These are phyloP conservation scores for Aspergillus terreus DNA, from an alignment of 2,329 filamentous ascomycete genomes.

Conservation along the genomic window DNA sequence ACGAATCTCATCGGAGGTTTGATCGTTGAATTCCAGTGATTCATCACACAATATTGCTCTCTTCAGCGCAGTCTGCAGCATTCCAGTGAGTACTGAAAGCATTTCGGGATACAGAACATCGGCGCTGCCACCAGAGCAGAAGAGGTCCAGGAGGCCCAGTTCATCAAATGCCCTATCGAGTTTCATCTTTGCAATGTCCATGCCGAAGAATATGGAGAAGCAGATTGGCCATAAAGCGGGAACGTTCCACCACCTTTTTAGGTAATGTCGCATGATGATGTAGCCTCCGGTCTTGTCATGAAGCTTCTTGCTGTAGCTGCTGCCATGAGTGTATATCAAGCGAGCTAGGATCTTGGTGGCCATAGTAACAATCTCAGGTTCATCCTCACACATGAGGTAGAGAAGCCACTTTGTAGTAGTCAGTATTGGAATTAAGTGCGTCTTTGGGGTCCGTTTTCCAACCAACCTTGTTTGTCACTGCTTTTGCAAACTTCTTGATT, in stretches of 20 bases:
- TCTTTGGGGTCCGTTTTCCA: neutral
- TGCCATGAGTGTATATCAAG: constrained; percentile 76
- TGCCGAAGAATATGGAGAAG: constrained; percentile 82
- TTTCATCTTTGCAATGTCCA: constrained; percentile 71
- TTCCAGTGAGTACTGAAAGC: constrained; percentile 72
- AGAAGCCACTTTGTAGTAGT: constrained; percentile 68
- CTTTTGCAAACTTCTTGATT: constrained; percentile 84
- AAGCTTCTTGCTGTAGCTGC: constrained; percentile 80
- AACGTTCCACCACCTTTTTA: constrained; percentile 86
- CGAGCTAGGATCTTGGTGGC: constrained; percentile 80
- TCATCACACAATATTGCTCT: constrained; percentile 58
- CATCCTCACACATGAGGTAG: constrained; percentile 82
- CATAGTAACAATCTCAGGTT: constrained; percentile 75
- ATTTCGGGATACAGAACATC: constrained; percentile 73
- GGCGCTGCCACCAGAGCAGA: constrained; percentile 55
- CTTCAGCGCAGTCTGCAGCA: constrained; percentile 82
- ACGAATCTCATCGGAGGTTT: constrained; percentile 3
- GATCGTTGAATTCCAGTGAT: constrained; percentile 53
- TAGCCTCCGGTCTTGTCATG: constrained; percentile 84
- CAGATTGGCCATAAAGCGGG: constrained; percentile 81
- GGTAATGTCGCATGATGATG: constrained; percentile 72
- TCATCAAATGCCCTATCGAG: constrained; percentile 71
- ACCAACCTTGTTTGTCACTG: constrained; percentile 87
- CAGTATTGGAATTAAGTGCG: neutral
- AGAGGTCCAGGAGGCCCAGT: constrained; percentile 68